These are phyloP conservation scores for Parachaetomium inaequale DNA, from an alignment of 495 filamentous ascomycete species.

Conservation along the genomic window DNA sequence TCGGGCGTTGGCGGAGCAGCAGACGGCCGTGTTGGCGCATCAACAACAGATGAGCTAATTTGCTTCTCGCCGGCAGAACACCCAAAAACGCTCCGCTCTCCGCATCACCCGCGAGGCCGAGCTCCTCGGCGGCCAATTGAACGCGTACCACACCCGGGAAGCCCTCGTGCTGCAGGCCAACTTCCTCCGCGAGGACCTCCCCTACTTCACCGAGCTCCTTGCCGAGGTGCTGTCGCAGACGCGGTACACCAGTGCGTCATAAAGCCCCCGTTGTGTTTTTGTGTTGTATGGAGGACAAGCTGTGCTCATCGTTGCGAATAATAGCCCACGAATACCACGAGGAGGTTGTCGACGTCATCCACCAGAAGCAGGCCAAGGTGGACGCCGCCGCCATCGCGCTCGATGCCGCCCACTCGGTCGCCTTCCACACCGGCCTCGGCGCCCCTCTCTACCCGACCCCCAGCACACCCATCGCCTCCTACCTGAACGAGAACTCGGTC, in stretches of 20 bases:
- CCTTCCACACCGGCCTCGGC: constrained; percentile 94
- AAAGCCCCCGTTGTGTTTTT: not conserved
- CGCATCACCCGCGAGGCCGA: constrained; percentile 93
- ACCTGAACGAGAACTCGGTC: constrained; percentile 69
- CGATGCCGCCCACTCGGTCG: constrained; percentile 79
- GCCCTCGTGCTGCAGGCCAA: constrained; percentile 86
- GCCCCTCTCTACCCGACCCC: constrained; percentile 65
- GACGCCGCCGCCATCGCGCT: constrained; percentile 69
- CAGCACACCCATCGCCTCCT: constrained; percentile 66
- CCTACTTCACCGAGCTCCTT: constrained; percentile 95
- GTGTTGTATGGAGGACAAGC: not conserved
- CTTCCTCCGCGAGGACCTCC: constrained; percentile 90
- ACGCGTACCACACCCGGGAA: constrained; percentile 83
- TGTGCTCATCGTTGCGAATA: constrained; percentile 13
- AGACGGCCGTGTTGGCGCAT: not conserved
- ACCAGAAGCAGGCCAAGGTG: constrained; percentile 65
- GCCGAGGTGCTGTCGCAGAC: constrained; percentile 86
- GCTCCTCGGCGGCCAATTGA: constrained; percentile 83
- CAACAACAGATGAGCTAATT: constrained; percentile 47
- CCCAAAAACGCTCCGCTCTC: constrained; percentile 75
- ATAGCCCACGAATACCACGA: constrained; percentile 85
- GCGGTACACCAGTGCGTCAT: constrained; percentile 71
- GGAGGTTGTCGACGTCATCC: constrained; percentile 69
- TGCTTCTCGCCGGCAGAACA: constrained; percentile 58
- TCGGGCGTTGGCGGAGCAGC: not conserved